Base-by-base conservation (phyloP, 2,329 filamentous ascomycete species). In the Penicillium frequentans region DNA sequence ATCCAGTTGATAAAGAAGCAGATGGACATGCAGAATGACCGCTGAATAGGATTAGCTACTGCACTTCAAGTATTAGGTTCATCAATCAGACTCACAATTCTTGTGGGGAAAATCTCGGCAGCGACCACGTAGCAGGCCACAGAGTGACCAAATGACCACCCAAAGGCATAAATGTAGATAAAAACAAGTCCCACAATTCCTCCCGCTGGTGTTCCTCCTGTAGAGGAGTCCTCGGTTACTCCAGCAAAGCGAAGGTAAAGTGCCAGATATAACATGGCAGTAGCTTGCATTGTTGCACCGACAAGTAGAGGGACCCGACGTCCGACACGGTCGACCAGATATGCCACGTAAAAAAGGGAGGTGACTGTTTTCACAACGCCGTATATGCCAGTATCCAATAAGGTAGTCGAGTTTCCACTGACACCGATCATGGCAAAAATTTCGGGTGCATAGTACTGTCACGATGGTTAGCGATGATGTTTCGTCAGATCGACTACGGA, bases 351-450 rank as follows among this genome's bases (percentile, higher is more conserved):
- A 33, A 74, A 54, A 27, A 74, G 63, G 2, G 68, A 70, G 2
- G 70, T 69, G 7, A 59, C 68, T 1, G 71, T 57, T 49, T 74
- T 74, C 9, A 74, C 70, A n/a, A 73, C 60, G 8, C 71, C 72
- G 48, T 72, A 74, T 19, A 72, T 61, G 23, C 75, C 75, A 3
- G 74, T 76, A 0, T 74, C 74, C n/a, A 78, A 62, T 1, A 78
- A 64, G 11, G 50, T 64, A 5, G 68, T 61, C 16, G 70, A 72
- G 3, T 68, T 68, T 3, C 62, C 57, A 3, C 60, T 60, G 0
- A 75, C 77, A 33, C 75, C 75, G 23, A 78, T 75, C 66, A 76
- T 69, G 7, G 65, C 65, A 45, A 78, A 77, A 13, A 77, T 76
- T 50, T 75, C 68, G 1, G 74, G 73, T 0, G 74, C 72, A 37